Base-by-base conservation (phyloP, 805 yeast genomes). In the Jamesozyma gamospora region DNA sequence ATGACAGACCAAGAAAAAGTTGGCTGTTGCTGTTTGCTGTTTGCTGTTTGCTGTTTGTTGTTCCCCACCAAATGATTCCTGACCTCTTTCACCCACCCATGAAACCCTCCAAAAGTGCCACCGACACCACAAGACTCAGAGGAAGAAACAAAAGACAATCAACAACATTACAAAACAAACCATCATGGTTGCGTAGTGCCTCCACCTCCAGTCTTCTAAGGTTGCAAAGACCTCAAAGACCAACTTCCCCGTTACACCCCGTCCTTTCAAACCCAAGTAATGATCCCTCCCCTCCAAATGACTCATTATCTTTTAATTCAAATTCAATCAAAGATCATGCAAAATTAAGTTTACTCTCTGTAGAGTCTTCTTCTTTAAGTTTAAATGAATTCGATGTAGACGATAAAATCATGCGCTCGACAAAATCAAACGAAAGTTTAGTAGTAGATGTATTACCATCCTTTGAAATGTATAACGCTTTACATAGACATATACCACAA, bases 401-500 rank as follows among this genome's bases (percentile, higher is more conserved):
- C 25, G 17, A 24, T 9, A 31, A 9, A 15, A 31, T 31, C 6
- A 10, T 3, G n/a, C 25, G 14, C 5, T n/a, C 16, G 10, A 11
- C 19, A 12, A 15, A 16, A 10, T 12, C 24, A 10, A 39, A 40
- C 11, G 43, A 43, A n/a, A 27, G 34, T 34, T 15, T 46, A 4
- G 48, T 47, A 12, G 42, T 53, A 1, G 55, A 51, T 33, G 49
- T 53, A 5, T 32, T 53, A 18, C 58, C 58, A 4, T 51, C 56
- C 2, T 53, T 53, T 35, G 53, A 53, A 40, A 50, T 53, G 47
- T 53, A 52, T 34, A 47, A 53, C 29, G 44, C 52, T n/a, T 34
- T 53, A 21, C 56, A 52, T 35, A 43, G 56, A 33, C 50, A 48
- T 44, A 49, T 52, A 30, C 53, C 58, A 18, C 44, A 44, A 18